Conservation (phyloP, 768 basidiomycete species). For the Phallus indusiatus region DNA sequence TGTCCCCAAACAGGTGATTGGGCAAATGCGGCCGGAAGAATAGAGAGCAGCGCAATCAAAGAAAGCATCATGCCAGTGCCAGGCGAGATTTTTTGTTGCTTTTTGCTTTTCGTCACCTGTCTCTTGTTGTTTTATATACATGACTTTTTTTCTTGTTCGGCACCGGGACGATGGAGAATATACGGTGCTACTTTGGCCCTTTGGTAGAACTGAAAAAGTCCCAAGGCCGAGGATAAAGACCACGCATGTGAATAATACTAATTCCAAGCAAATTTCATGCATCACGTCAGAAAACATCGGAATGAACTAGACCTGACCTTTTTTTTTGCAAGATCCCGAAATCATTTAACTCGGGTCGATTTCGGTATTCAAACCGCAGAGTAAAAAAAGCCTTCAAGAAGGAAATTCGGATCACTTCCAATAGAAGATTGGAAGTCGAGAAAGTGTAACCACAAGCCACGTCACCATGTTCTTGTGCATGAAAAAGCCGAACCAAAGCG, state of each 20-base stretch:
- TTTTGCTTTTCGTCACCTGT: not conserved
- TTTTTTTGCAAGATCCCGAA: not conserved
- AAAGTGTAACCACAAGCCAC: not conserved
- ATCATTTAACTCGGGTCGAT: not conserved
- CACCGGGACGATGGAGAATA: not conserved
- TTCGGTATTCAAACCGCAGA: not conserved
- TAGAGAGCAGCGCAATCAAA: not conserved
- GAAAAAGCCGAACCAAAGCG: not conserved
- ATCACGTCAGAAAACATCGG: not conserved
- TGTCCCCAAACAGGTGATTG: conserved; percentile 33
- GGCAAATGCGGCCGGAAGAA: conserved; percentile 23
- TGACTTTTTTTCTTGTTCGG: not conserved
- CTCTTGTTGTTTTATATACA: too few relatives aligned
- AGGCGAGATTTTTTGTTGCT: not conserved
- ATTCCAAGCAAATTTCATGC: not conserved
- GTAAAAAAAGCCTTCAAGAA: not conserved
- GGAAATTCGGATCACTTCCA: not conserved
- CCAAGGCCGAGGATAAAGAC: not conserved
- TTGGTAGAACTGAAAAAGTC: not conserved
- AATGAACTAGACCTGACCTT: not conserved
- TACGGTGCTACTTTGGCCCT: not conserved
- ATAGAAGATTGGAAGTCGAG: not conserved
- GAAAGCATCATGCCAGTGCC: not conserved
- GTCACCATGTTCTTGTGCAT: not conserved
- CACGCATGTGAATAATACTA: not conserved